phyloP scores from a whole-genome alignment of 2,329 filamentous ascomycete species.

The Ophiostoma ulmi region DNA sequence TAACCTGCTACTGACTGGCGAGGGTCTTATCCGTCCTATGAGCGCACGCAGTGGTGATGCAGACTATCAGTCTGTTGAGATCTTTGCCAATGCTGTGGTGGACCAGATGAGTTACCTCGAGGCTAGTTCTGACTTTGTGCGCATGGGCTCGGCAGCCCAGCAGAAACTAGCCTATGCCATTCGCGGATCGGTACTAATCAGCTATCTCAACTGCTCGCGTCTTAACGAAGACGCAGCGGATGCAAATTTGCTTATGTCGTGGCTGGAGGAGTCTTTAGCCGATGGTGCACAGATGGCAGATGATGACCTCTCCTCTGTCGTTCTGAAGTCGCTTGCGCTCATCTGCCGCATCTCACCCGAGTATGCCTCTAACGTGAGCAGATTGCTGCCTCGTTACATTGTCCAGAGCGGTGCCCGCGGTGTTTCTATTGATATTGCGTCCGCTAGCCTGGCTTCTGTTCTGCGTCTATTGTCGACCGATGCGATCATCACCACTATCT shows the following conservation, averaged over 20 bases:
- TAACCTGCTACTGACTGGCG: slow-evolving; percentile 63
- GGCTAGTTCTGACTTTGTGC: slow-evolving; percentile 82
- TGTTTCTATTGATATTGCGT: slow-evolving; percentile 67
- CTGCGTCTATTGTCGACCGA: slow-evolving; percentile 82
- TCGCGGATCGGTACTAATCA: slow-evolving; percentile 74
- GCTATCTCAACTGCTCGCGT: slow-evolving; percentile 78
- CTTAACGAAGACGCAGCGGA: slow-evolving; percentile 79
- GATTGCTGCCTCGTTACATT: slow-evolving; percentile 77
- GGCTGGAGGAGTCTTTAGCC: slow-evolving; percentile 77
- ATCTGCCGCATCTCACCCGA: slow-evolving; percentile 69
- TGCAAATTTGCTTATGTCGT: slow-evolving; percentile 69
- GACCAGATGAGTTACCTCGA: slow-evolving; percentile 85
- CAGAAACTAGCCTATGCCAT: slow-evolving; percentile 81
- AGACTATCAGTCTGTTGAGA: slow-evolving; percentile 54
- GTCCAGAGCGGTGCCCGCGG: slow-evolving; percentile 72
- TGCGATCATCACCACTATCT: slow-evolving; percentile 88
- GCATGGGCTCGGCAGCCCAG: slow-evolving; percentile 78
- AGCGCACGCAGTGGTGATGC: slow-evolving; percentile 43
- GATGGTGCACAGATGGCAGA: slow-evolving; percentile 81
- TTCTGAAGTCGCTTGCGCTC: slow-evolving; percentile 76
- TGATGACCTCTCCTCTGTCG: slow-evolving; percentile 66
- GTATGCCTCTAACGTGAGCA: slow-evolving; percentile 69
- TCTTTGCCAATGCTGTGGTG: slow-evolving; percentile 65
- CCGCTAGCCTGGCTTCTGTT: slow-evolving; percentile 77
- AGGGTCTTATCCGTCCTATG: slow-evolving; percentile 43